Conservation (phyloP, 2,329 filamentous ascomycete species). For the Colletotrichum orbiculare region DNA sequence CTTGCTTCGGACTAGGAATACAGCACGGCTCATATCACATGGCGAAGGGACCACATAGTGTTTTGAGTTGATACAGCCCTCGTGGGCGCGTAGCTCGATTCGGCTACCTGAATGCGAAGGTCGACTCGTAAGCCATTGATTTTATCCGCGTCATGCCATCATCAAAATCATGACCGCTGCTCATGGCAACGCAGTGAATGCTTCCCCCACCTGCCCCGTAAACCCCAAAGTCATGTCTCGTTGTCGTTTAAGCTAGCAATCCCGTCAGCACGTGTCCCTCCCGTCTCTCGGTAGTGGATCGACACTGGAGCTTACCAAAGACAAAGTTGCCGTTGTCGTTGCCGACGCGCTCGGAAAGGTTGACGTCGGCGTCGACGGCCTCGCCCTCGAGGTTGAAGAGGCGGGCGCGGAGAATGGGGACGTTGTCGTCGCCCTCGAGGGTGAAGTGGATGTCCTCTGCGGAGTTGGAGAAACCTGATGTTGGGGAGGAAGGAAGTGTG, state of each 20-base stretch:
- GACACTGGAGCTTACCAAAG: constrained; percentile 39
- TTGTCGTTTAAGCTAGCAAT: too few relatives aligned
- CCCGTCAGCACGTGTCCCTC: neutral
- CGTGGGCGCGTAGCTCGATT: too few relatives aligned
- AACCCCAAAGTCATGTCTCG: too few relatives aligned
- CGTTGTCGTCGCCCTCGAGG: constrained; percentile 60
- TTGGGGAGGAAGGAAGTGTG: neutral
- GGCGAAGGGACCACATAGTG: too few relatives aligned
- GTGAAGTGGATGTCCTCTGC: constrained; percentile 59
- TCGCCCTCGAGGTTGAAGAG: constrained; percentile 58
- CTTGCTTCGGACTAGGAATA: too few relatives aligned
- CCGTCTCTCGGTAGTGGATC: neutral
- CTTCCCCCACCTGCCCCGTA: too few relatives aligned
- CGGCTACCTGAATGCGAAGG: too few relatives aligned
- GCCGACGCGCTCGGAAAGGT: constrained; percentile 65
- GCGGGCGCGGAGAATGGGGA: constrained; percentile 64
- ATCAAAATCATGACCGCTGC: neutral
- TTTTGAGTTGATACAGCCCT: neutral
- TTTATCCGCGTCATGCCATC: neutral
- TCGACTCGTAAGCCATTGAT: too few relatives aligned
- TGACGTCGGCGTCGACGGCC: constrained; percentile 56
- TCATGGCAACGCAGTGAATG: too few relatives aligned
- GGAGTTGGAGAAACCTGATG: constrained; percentile 55
- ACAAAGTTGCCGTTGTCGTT: constrained; percentile 62
- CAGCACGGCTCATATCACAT: too few relatives aligned